phyloP scores from a whole-genome alignment of 148 eudicot species.

The Silene latifolia region DNA sequence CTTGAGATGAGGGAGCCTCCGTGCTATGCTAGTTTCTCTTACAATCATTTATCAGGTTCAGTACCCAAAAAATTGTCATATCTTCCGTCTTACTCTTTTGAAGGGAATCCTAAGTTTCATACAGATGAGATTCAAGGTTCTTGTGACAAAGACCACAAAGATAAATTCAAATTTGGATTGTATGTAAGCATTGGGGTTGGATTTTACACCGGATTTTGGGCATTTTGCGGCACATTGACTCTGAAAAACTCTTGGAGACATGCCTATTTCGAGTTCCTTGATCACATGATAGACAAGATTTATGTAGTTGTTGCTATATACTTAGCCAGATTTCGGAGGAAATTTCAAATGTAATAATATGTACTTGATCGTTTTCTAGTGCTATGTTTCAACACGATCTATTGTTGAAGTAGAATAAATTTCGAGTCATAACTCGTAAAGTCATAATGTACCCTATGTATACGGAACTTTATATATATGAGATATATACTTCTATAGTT shows the following conservation, averaged over 20 bases:
- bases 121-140: too few relatives aligned
- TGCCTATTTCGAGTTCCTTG: slow-evolving; percentile 2
- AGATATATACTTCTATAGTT: too few relatives aligned
- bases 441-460: too few relatives aligned
- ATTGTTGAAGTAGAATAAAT: too few relatives aligned
- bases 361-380: background rate
- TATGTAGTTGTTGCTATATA: background rate
- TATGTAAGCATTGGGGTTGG: background rate
- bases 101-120: slow-evolving; percentile 3
- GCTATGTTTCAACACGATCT: too few relatives aligned
- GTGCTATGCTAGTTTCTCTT: background rate
- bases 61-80: background rate
- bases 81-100: background rate
- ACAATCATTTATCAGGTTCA: background rate
- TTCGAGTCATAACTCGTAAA: too few relatives aligned
- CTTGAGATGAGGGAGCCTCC: background rate
- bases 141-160: too few relatives aligned
- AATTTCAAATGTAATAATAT: too few relatives aligned
- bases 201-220: slow-evolving; percentile 4
- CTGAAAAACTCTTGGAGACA: slow-evolving; percentile 1
- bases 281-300: background rate
- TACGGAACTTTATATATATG: too few relatives aligned
- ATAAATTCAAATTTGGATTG: background rate
- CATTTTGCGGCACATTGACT: background rate
- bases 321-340: background rate